A percentile compares a stretch with the other conserved stretches of the same genome.
phyloP scores from a whole-genome alignment of 495 filamentous ascomycete genomes.

The Lasiosphaeriaceae sp. region DNA sequence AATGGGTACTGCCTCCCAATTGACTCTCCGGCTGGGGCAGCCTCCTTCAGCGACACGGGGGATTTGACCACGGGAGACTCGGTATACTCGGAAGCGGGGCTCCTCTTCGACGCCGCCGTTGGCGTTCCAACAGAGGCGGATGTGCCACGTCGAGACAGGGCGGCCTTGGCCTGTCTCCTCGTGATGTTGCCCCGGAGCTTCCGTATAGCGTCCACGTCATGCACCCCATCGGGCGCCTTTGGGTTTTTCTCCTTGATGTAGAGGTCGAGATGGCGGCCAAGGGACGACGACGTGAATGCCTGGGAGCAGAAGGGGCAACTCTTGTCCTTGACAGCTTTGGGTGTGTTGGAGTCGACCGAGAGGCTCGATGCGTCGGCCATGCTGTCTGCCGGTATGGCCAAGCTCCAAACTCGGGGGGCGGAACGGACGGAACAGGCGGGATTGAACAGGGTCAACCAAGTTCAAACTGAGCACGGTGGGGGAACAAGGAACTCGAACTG shows the following conservation, averaged over 20 bases:
- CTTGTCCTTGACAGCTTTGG: conserved; percentile 64
- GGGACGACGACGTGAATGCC: conserved; percentile 82
- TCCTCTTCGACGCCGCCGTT: conserved; percentile 25
- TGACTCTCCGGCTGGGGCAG: conserved; percentile 39
- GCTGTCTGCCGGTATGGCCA: conserved; percentile 6
- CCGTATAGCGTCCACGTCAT: conserved; percentile 82
- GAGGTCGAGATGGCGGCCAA: conserved; percentile 88
- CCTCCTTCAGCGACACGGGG: conserved; percentile 32
- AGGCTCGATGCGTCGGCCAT: conserved; percentile 18
- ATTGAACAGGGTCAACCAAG: not conserved
- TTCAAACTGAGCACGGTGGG: not conserved
- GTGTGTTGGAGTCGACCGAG: conserved; percentile 26
- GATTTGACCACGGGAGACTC: conserved; percentile 26
- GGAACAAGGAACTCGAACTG: not conserved
- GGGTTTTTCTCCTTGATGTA: conserved; percentile 87
- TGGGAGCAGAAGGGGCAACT: conserved; percentile 81
- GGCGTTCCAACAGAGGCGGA: conserved; percentile 46
- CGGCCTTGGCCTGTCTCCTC: conserved; percentile 67
- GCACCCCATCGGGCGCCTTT: conserved; percentile 75
- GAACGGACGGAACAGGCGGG: no score
- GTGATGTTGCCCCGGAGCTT: conserved; percentile 79
- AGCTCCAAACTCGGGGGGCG: not conserved
- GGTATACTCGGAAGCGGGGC: conserved; percentile 25
- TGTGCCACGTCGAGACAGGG: conserved; percentile 47
- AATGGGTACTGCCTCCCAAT: conserved; percentile 56